Conservation (phyloP, 805 yeast species). For the Scheffersomyces coipomensis region DNA sequence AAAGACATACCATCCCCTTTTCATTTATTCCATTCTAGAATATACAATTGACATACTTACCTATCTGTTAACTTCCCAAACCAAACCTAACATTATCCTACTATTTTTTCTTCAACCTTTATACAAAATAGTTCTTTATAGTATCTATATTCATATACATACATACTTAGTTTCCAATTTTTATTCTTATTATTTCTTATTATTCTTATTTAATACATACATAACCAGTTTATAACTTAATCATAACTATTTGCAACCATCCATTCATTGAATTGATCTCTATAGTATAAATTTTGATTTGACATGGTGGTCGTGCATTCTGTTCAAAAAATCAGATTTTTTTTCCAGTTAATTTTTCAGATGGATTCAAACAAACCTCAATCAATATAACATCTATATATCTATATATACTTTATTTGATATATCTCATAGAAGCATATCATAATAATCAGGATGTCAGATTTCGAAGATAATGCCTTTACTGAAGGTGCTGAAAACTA, state of each 20-base stretch:
- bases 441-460: slow-evolving; percentile 29
- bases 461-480: slow-evolving; percentile 48
- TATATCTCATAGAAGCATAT: not conserved
- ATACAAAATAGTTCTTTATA: too few species aligned
- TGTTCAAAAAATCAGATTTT: not conserved
- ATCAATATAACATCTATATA: not conserved
- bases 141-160: too few species aligned
- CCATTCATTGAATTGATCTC: not conserved
- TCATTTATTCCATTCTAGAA: too few species aligned
- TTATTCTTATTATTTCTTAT: not conserved
- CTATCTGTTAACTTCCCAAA: too few species aligned
- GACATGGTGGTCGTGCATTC: not conserved
- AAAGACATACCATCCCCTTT: not conserved
- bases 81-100: too few species aligned
- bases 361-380: not conserved
- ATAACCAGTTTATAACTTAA: not conserved
- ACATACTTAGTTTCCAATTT: not conserved
- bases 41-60: too few species aligned
- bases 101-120: too few species aligned
- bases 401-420: not conserved
- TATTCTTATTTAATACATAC: not conserved
- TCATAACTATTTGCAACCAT: not conserved
- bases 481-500: slow-evolving; percentile 69
- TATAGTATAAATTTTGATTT: not conserved
- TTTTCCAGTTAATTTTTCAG: slow-evolving; percentile 5